Base-by-base conservation (phyloP, 2,329 filamentous ascomycete genomes). In the Xylariaceae sp. region DNA sequence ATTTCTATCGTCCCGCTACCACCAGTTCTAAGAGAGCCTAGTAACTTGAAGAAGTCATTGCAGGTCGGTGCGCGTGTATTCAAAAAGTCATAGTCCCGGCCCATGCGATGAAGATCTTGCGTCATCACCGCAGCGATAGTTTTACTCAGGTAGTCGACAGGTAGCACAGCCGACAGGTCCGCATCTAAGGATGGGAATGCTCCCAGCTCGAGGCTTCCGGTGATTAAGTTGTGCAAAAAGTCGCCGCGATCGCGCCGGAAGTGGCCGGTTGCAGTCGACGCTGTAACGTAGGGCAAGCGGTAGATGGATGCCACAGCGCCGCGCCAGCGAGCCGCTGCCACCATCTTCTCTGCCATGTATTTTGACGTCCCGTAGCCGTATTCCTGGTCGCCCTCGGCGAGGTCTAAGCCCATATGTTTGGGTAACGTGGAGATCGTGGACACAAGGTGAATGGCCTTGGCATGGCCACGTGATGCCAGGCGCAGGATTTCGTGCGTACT, bases 401-500 rank as follows among this genome's bases (percentile, higher is more conserved):
- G 53, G 13, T 58, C 58, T 6, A 58, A 48, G n/a, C 64, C 65
- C 54, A 61, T 50, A 46, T 68, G 60, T n/a, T 50, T 64, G 10
- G 66, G 65, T 33, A 68, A 48, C 9, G 64, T 67, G 20, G 65
- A 65, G 45, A 67, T 65, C 2, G 65, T 68, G 13, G 65, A 67
- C 18, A 68, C 53, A 21, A 68, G 57, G 47, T 69, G 66, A 24
- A 68, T 57, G 33, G 62, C 49, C 50, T 67, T 67, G 46, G 55
- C 45, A 41, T 59, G 55, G 29, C 64, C 66, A 21, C 44, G 47
- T n/a, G 64, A 65, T 23, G 66, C 66, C 15, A 68, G 60, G 29
- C 66, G 64, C 27, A 69, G 57, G 30, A 68, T 47, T 44, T 69
- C 66, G 53, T 69, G 66, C 9, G 66, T 61, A 50, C 66, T 64